Conservation (phyloP, 192 early-diverging fungal genomes). For the Linnemannia hyalina region DNA sequence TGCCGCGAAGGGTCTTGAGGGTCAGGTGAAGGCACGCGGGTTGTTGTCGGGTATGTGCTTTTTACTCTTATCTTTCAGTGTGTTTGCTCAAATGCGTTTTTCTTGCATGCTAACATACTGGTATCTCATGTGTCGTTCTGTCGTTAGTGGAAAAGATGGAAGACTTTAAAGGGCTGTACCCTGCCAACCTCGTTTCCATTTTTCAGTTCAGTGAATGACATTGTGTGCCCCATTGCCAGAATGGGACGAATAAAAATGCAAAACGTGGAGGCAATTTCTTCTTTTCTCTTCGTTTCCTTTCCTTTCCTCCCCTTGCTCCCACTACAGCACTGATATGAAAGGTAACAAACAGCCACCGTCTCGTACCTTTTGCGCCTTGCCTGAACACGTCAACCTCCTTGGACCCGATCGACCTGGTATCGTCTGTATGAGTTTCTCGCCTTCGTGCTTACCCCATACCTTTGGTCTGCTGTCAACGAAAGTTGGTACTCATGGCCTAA, state of each 20-base stretch:
- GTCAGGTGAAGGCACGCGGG: background rate
- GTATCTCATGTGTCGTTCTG: too few species aligned
- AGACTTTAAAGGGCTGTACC: background rate
- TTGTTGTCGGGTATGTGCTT: background rate
- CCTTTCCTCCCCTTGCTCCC: background rate
- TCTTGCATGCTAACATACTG: too few species aligned
- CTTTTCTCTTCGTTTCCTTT: background rate
- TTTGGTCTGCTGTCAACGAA: background rate
- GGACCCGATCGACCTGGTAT: background rate
- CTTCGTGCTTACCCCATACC: background rate
- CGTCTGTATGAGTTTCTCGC: background rate
- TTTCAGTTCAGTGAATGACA: background rate
- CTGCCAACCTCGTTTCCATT: background rate
- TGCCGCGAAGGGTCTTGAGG: background rate
- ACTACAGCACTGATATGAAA: background rate
- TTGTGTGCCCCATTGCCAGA: background rate
- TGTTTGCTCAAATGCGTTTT: background rate
- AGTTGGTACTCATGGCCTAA: background rate
- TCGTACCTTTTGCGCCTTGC: background rate
- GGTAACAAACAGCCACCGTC: background rate
- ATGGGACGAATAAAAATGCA: background rate
- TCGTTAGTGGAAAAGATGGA: too few species aligned
- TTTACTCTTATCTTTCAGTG: background rate
- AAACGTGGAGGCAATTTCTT: background rate
- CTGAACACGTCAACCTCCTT: background rate